Base-by-base conservation (phyloP, 495 filamentous ascomycete species). In the Neurospora terricola region DNA sequence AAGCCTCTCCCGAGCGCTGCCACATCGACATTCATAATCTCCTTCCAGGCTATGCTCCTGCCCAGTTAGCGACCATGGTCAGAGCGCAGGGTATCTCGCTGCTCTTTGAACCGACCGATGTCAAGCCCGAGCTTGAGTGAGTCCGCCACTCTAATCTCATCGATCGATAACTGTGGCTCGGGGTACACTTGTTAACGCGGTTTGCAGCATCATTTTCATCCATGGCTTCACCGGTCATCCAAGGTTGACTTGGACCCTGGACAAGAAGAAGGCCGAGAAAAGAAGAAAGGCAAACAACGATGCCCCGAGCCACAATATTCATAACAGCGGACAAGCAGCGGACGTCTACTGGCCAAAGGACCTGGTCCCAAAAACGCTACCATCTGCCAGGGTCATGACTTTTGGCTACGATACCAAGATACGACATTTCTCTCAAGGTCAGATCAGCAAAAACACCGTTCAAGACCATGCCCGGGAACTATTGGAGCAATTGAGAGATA, bases 181-280 rank as follows among this genome's bases (percentile, higher is more conserved):
- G 21, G 10, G 10, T 12, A 14, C 23, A 59, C 4, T 59, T 14
- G 11, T 14, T 59, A 59, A 30, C 48, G 5, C 23, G 2, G 21
- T 23, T 59, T 27, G 5, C 72, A 77, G 73, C 66, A 77, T 79
- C 69, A 69, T 79, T 40, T 79, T 79, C 37, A 71, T 79, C 38
- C 77, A 78, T 73, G 77, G 77, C 9, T 71, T 78, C 16, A 75
- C 70, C 23, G 77, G 77, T 27, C 42, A 78, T 69, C 75, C 75
- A 21, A 72, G 78, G 14, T 73, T 34, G 21, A 79, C 77, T 6
- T 79, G 76, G 76, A 73, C 76, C 36, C 10, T 59, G 5, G 48
- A 59, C 11, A 27, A 59, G 21, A 59, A 30, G 21, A 59, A 59
- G 48, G 48, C 23, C 11, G 48, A 59, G 48, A 27, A 23, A 7